Base-by-base conservation (phyloP, 805 yeast genomes). In the Candida nemodendra region DNA sequence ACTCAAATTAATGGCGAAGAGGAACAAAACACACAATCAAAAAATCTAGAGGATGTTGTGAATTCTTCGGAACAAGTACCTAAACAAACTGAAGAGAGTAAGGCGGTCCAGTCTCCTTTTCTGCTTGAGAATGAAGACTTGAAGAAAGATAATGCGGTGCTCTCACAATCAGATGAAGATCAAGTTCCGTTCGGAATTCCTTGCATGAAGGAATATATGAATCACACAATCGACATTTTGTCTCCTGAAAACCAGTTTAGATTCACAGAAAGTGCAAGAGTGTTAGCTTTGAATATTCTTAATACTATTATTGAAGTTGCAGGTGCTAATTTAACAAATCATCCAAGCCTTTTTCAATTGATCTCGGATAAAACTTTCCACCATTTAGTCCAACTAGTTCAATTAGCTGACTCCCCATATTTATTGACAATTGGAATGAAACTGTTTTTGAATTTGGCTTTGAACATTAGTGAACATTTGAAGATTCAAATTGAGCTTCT, bases 301-400 rank as follows among this genome's bases (percentile, higher is more conserved):
- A 81, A 79, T 38, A 81, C 83, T 0, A 84, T 95, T 1, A 71
- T 93, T 33, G 98, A 93, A 61, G 81, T 86, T 4, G 71, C 88
- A 9, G 96, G 96, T 3, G 65, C 69, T 36, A 69, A 66, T 12
- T 71, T 89, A 35, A 67, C 74, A 3, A 57, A 64, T 19, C 91
- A 85, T 54, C 79, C 84, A 2, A 70, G 81, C 4, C 65, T 90
- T 31, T 72, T 87, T 57, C 74, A 71, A 14, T 64, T 88, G 18
- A 74, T 87, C 8, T 76, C 91, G 2, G 93, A 88, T 53, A 81
- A 85, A 8, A 74, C 90, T n/a, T 86, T 88, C 59, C 91, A 89
- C 56, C 85, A 87, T 53, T 71, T 90, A 19, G 76, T 91, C 31
- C 93, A 81, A 57, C 74, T 89, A 18, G 78, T 89, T 21, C 85